These are phyloP conservation scores for Coemansia sp. DNA, from an alignment of 192 early-diverging fungal genomes.

Conservation along the genomic window DNA sequence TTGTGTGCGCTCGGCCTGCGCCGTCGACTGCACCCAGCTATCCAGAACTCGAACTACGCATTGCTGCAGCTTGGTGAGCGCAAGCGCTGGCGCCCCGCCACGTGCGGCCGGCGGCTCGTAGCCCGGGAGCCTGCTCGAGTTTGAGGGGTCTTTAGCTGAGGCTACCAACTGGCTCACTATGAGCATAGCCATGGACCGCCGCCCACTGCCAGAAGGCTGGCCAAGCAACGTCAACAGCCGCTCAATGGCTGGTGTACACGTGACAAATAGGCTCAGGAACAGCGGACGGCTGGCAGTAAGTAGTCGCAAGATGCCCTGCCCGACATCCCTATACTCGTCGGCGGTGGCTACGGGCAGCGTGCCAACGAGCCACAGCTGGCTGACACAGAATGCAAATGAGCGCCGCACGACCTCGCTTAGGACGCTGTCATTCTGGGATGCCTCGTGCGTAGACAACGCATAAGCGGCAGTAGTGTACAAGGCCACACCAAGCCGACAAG, in stretches of 20 bases:
- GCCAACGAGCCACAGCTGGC: constrained; percentile 38
- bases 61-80: constrained; percentile 15
- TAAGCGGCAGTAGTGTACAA: constrained; percentile 33
- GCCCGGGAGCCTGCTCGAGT: constrained; percentile 18
- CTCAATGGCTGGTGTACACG: constrained; percentile 4
- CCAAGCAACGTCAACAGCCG: constrained; percentile 36
- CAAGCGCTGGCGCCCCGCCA: background rate
- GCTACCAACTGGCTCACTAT: constrained; percentile 33
- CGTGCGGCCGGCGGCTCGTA: constrained; percentile 7
- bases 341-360: constrained; percentile 7
- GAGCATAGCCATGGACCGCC: constrained; percentile 31
- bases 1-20: constrained; percentile 32
- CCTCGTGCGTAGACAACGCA: constrained; percentile 17
- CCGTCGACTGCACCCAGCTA: constrained; percentile 35
- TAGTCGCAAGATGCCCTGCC: constrained; percentile 39
- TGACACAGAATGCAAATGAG: constrained; percentile 24
- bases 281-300: constrained; percentile 28
- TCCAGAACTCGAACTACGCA: constrained; percentile 11
- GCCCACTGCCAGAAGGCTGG: background rate
- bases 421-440: background rate
- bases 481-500: constrained; percentile 23
- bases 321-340: constrained; percentile 16
- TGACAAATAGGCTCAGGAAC: constrained; percentile 17
- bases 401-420: background rate
- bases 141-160: constrained; percentile 22